Base-by-base conservation (phyloP, 306 rosid species). In the Cucurbita ficifolia region DNA sequence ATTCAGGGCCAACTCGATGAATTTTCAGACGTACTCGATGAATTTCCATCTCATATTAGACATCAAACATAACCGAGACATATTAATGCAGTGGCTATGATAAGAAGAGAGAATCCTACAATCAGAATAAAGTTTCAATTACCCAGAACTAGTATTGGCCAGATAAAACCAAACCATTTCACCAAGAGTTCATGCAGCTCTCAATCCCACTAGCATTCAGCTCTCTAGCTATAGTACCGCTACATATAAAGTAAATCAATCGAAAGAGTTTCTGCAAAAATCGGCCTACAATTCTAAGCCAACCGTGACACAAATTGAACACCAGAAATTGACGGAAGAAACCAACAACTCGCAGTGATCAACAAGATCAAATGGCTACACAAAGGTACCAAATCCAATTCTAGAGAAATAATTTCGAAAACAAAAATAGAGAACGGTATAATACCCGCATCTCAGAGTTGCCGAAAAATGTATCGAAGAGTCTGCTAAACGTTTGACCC, bases 401-500 rank as follows among this genome's bases (percentile, higher is more conserved):
- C 16, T 53, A 7, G 12, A 24, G 8, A 58, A 58, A 33, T 1
- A 45, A 2, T 29, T 18, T 22, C 1, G 2, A 3, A 2, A 76
- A 5, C 54, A 43, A 16, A 40, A 63, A 70, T 46, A 58, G 59
- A 60, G 75, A 64, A 77, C 8, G 45, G 29, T 70, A 29, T 17
- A 14, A 46, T 79, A 86, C 90, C 79, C 88, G 87, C 90, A 86
- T 86, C 90, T 86, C 90, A 52, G 83, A 12, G 78, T 82, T 86
- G 68, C 90, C 90, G 81, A 86, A 86, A 79, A 86, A 86, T 55
- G 84, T 13, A 70, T 86, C 90, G 81, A 86, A 86, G 79, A 86
- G 90, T 80, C 84, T 86, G 65, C 90, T 87, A 59, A 86, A 86
- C 45, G 84, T 84, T 76, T 86, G 90, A 79, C 90, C 90, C 90